These are phyloP conservation scores for Globisporangium spinosum DNA, from an alignment of 352 stramenopile species.

Conservation along the genomic window DNA sequence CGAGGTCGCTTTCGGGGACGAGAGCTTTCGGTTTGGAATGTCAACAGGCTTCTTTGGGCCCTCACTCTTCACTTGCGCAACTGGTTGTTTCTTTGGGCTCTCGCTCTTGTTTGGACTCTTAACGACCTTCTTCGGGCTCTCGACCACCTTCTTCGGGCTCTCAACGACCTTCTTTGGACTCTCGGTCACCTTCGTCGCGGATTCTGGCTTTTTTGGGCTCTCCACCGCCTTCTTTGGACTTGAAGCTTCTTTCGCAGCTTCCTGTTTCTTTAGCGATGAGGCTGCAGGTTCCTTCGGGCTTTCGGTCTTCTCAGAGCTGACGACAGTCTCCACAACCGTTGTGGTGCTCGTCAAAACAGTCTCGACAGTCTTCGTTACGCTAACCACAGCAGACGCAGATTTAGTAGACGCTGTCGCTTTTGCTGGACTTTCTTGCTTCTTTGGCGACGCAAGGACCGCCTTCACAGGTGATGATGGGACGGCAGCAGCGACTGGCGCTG, in stretches of 20 bases:
- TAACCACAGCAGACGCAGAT: not conserved
- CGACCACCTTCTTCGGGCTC: slow-evolving; percentile 10
- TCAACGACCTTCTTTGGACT: slow-evolving; percentile 13
- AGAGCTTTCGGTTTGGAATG: not conserved
- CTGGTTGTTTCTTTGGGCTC: slow-evolving; percentile 2
- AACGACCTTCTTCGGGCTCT: slow-evolving; percentile 11
- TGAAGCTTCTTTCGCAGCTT: slow-evolving; percentile 18
- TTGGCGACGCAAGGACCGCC: slow-evolving; percentile 17
- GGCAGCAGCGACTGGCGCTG: not conserved
- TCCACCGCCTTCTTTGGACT: slow-evolving; percentile 11
- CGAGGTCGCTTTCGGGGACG: slow-evolving; percentile 7
- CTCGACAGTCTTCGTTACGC: not conserved
- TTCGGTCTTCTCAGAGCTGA: slow-evolving; percentile 14
- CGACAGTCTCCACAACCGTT: not conserved
- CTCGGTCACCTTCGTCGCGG: slow-evolving; percentile 11
- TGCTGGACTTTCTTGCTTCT: slow-evolving; percentile 22
- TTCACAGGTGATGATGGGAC: slow-evolving; percentile 15
- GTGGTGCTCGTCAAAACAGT: not conserved
- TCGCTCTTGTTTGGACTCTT: slow-evolving; percentile 6
- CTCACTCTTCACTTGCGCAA: slow-evolving; percentile 1
- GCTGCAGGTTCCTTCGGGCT: slow-evolving; percentile 12
- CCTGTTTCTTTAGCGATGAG: slow-evolving; percentile 10
- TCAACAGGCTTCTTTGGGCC: slow-evolving; percentile 14
- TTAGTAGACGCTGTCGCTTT: slow-evolving; percentile 2
- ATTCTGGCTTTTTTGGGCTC: slow-evolving; percentile 12